phyloP scores from a whole-genome alignment of 2,329 filamentous ascomycete genomes.

The Penicillium hordei region DNA sequence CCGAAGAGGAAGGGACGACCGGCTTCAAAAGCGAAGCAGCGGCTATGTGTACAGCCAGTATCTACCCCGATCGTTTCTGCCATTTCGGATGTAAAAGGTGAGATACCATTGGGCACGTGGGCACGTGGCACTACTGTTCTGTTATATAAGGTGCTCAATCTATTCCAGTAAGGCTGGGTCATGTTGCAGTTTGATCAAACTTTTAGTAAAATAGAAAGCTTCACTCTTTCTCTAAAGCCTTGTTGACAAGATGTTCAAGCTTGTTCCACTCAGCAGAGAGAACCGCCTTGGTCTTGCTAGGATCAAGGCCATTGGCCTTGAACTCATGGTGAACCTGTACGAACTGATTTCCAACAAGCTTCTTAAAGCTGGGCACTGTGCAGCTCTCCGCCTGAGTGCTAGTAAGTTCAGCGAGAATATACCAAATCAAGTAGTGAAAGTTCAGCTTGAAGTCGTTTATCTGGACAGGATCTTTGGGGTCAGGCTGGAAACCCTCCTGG shows the following conservation, averaged over 20 bases:
- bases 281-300: conserved; percentile 21
- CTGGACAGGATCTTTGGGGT: conserved; percentile 16
- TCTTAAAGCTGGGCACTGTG: conserved; percentile 33
- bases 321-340: conserved; percentile 31
- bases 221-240: conserved; percentile 30
- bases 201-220: background rate
- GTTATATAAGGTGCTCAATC: background rate
- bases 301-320: conserved; percentile 28
- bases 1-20: background rate
- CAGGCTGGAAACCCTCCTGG: conserved; percentile 23
- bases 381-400: conserved; percentile 26
- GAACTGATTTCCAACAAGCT: conserved; percentile 28
- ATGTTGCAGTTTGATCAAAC: background rate
- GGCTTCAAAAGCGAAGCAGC: background rate
- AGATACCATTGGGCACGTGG: background rate
- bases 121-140: background rate
- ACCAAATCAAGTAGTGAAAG: conserved; percentile 36
- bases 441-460: conserved; percentile 30
- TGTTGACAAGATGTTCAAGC: conserved; percentile 41
- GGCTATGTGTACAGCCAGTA: background rate
- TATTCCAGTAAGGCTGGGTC: background rate
- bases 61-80: background rate
- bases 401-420: conserved; percentile 32
- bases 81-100: background rate
- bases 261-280: conserved; percentile 50